These are phyloP conservation scores for Clohesyomyces aquaticus DNA, from an alignment of 495 filamentous ascomycete species.

Conservation along the genomic window DNA sequence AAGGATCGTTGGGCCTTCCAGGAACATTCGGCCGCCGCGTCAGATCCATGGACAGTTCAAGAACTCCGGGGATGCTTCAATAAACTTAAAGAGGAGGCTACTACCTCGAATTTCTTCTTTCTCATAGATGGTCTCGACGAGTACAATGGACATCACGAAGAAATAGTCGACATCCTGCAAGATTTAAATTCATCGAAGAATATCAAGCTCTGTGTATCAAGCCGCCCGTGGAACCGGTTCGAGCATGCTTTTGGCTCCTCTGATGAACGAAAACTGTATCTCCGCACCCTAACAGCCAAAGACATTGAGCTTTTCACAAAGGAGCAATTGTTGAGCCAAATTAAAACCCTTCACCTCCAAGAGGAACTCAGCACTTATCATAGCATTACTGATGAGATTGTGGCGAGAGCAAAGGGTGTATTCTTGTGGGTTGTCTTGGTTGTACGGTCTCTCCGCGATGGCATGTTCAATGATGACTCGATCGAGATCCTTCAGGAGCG, in stretches of 20 bases:
- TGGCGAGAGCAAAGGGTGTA: conserved; percentile 32
- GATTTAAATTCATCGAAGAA: conserved; percentile 10
- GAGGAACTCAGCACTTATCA: not conserved
- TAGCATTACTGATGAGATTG: conserved; percentile 7
- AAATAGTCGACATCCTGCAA: conserved; percentile 39
- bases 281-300: not conserved
- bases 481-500: not conserved
- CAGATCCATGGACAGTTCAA: not conserved
- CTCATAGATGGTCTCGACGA: conserved; percentile 50
- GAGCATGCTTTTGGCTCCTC: conserved; percentile 31
- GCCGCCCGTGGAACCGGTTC: conserved; percentile 46
- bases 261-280: not conserved
- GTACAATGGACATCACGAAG: conserved; percentile 42
- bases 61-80: not conserved
- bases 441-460: not conserved
- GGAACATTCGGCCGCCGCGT: not conserved
- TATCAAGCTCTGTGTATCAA: conserved; percentile 50
- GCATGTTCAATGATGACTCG: not conserved
- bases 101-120: conserved; percentile 14
- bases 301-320: conserved; percentile 2
- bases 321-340: not conserved
- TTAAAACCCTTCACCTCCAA: not conserved
- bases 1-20: not conserved
- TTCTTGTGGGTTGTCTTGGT: conserved; percentile 36
- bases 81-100: not conserved